These are phyloP conservation scores for Phytophthora sp. DNA, from an alignment of 352 stramenopile genomes.

Conservation along the genomic window DNA sequence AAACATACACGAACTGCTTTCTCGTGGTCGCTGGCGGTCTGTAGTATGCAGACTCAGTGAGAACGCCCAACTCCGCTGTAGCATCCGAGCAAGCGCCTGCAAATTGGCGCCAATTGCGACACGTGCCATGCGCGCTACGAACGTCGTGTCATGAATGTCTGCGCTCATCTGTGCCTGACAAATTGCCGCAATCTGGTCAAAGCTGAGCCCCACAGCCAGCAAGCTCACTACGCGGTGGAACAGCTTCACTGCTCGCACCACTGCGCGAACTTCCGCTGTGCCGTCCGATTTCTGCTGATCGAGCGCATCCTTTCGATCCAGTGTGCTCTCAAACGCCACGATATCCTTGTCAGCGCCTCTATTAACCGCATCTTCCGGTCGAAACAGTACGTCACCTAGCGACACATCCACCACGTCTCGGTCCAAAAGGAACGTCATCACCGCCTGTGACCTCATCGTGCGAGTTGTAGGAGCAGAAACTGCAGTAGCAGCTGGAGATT, in stretches of 20 bases:
- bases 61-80: conserved; percentile 29
- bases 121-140: conserved; percentile 15
- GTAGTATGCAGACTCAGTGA: conserved; percentile 23
- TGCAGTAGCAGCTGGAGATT: conserved; percentile 1
- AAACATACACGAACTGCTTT: conserved; percentile 9
- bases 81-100: conserved; percentile 16
- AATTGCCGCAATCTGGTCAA: conserved; percentile 26
- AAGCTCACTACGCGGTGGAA: conserved; percentile 29
- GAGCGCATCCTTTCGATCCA: conserved; percentile 20
- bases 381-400: conserved; percentile 18
- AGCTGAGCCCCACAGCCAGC: conserved; percentile 22
- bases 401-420: conserved; percentile 30
- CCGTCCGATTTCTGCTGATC: conserved; percentile 27
- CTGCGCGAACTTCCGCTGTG: conserved; percentile 26
- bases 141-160: background rate
- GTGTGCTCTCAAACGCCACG: conserved; percentile 25
- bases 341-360: background rate
- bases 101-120: conserved; percentile 26
- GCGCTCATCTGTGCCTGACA: conserved; percentile 6
- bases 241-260: conserved; percentile 11
- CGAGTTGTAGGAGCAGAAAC: background rate
- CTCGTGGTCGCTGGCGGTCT: conserved; percentile 10
- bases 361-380: conserved; percentile 10
- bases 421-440: conserved; percentile 27
- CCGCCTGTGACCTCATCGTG: background rate